Evolutionary conservation across 768 basidiomycete genomes (phyloP), one percentile per base, ranked within the genome.

Genomic region (Tricholoma saponaceum): DNA sequence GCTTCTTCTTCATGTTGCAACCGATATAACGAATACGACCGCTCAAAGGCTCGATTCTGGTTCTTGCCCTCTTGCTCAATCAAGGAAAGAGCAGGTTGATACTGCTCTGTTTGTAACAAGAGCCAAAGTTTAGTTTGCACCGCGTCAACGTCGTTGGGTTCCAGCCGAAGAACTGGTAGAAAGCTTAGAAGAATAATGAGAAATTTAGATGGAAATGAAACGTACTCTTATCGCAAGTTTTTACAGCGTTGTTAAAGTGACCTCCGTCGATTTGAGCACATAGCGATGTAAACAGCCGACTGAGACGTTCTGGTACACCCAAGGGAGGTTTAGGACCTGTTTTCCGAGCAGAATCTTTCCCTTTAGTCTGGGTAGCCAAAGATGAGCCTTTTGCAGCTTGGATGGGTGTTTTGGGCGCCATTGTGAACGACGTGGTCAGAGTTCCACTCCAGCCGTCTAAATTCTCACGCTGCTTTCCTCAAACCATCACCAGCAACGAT

Each of bases 261-360:
- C 89, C 90, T n/a, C 89, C 92, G 60, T 95, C 92, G 64, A 95
- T 86, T 69, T 96, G 95, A 9, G 90, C 89, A 67, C 84, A 87
- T 3, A 97, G 74, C 37, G 90, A 89, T 51, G 82, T 84, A 72
- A 90, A 94, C 52, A 90, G 75, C 16, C 84, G 80, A 65, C 82
- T 85, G 52, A 78, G 61, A 12, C 70, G 72, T 49, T 80, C 79
- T 9, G 68, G 55, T 2, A 66, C 51, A 5, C 76, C 64, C 16
- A 73, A 86, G 83, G 75, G 87, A 79, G 55, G 41, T 37, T 33
- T 28, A 6, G 55, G 57, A 14, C 20, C 54, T 1, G 58, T 26
- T 39, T 55, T 57, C 18, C 54, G 37, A n/a, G 56, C 35, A 44
- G 22, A 51, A 22, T 53, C 46, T 30, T 60, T 59, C 20, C 56